Base-by-base conservation (phyloP, 306 rosid species). In the Coriaria nepalensis region DNA sequence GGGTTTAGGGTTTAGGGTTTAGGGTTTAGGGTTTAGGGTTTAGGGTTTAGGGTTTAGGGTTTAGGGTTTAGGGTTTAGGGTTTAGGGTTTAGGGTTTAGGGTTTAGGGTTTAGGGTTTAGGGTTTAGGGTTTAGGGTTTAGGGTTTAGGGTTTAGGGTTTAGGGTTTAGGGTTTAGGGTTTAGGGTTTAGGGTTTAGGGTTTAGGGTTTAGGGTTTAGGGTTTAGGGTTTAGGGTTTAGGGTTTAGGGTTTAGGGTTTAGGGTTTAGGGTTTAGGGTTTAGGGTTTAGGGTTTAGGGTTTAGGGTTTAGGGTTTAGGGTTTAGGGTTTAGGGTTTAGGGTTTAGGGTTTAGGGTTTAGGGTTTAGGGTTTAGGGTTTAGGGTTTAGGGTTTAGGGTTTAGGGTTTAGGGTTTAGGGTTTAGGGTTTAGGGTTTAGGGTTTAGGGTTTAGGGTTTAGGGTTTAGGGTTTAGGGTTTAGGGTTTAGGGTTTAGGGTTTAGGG, bases 201-300 rank as follows among this genome's bases (percentile, higher is more conserved):
- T 47, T 47, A 2, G 33, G 33, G 34, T 47, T 47, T 47, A 47
- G 35, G 52, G 35, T 47, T 47, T 47, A 6, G 52, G 35, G 33
- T 47, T 4, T 29, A 47, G 52, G 33, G 52, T 47, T 4, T 47
- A n/a, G 20, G 52, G 35, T 11, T 47, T 47, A 10, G 20, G 52
- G 52, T 7, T 29, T 47, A 47, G 35, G 9, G n/a, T 20, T 13
- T 13, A 29, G 35, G 6, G 32, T 13, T 20, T 7, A 47, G 35
- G 35, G 35, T 10, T 7, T 10, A 7, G 10, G 2, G 42, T 20
- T 20, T 20, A 20, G n/a, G n/a, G n/a, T n/a, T n/a, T 20, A 20
- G 29, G 29, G 29, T 20, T 20, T 20, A 1, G 29, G 29, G 29
- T 20, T 20, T 20, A 20, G 29, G 29, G 29, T 20, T 20, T 20